These are phyloP conservation scores for Fusarium nurragi DNA, from an alignment of 2,329 filamentous ascomycete species.

Conservation along the genomic window DNA sequence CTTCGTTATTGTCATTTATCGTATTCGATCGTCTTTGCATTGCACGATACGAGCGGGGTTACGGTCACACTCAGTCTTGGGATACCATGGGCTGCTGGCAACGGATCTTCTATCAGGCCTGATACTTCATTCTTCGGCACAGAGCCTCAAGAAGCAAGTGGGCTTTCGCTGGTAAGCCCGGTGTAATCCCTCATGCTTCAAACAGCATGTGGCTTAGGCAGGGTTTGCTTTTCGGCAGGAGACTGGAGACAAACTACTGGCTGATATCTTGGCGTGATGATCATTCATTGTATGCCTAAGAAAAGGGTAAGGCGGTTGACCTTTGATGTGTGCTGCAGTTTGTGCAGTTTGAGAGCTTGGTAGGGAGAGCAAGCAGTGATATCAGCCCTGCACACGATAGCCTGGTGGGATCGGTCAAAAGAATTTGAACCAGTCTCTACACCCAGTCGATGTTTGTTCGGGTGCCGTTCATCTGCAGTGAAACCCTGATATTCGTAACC, in stretches of 20 bases:
- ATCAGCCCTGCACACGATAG: too few species aligned
- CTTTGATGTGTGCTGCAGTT: background rate
- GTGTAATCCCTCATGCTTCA: background rate
- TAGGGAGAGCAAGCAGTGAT: background rate
- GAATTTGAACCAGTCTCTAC: background rate
- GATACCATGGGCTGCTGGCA: constrained; percentile 1
- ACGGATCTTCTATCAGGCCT: background rate
- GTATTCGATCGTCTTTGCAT: constrained; percentile 19
- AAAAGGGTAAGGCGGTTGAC: constrained; percentile 20
- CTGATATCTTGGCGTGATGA: background rate
- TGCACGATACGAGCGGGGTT: constrained; percentile 32
- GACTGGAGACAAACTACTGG: background rate
- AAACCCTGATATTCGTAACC: background rate
- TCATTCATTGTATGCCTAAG: constrained; percentile 1
- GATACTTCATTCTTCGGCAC: background rate
- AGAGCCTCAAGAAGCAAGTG: background rate
- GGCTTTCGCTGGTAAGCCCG: background rate
- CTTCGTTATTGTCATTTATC: constrained; percentile 24
- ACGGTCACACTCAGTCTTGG: background rate
- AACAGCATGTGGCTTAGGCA: background rate
- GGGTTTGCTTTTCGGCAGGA: background rate
- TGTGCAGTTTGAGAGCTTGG: background rate
- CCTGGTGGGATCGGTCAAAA: background rate
- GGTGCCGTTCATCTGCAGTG: constrained; percentile 8
- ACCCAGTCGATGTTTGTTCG: background rate